Evolutionary conservation across 2,329 filamentous ascomycete species (phyloP), one percentile per base, ranked within the genome.

Genomic region (Neofusicoccum parvum): DNA sequence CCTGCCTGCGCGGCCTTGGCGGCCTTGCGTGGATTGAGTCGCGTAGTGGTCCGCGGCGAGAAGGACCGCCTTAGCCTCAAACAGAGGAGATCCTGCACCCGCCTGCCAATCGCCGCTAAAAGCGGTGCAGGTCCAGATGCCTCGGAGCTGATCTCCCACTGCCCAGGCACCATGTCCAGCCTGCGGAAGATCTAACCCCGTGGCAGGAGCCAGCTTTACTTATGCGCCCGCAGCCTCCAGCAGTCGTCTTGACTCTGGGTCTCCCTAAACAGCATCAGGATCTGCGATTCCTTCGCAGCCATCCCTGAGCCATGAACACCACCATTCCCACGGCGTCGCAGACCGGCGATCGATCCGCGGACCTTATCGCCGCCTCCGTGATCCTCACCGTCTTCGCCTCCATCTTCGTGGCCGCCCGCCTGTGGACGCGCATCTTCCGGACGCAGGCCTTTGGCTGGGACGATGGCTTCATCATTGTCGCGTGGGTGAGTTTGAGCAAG

Each of bases 381-480:
- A 10, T 15, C n/a, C 32, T 60, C 4, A 37, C 56, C 41, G 32
- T 60, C 2, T 60, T 60, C 56, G 39, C 56, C 12, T 48, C 56
- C 32, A 5, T 37, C 43, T 60, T 60, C n/a, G 56, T 60, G 10
- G 56, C 32, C 10, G 56, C 56, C 17, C n/a, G 56, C 5, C 32
- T 60, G n/a, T 60, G 43, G 41, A 48, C 56, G 1, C 56, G 56
- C 41, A 60, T 45, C 5, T 60, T 60, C 32, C 27, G 43, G n/a
- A 60, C 56, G 3, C n/a, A 48, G 17, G 41, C 56, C 4, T 60
- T 60, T 37, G 56, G 56, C 27, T 60, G 43, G 56, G 56, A 60
- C 56, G 56, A 60, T 23, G 56, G 56, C 43, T 60, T 60, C 43
- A 60, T 60, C 11, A 48, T 60, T 15, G 32, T 48, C 10, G 56